These are phyloP conservation scores for Pichia sp. DNA, from an alignment of 1,139 yeast species.

Conservation along the genomic window DNA sequence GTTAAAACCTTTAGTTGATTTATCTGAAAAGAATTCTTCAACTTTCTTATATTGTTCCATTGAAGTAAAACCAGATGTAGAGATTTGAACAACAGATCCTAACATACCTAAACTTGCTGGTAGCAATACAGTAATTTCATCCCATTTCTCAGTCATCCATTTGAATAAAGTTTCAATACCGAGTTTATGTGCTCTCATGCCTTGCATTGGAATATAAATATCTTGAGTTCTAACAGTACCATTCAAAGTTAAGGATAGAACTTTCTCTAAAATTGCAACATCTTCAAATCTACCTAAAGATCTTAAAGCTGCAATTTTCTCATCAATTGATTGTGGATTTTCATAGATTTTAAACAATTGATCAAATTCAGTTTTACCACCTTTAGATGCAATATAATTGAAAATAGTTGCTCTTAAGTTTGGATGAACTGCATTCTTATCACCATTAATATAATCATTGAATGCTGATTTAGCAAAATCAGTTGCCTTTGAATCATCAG, in stretches of 20 bases:
- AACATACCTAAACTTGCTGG: constrained; percentile 83
- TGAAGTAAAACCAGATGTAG: constrained; percentile 61
- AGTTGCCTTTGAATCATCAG: constrained; percentile 50
- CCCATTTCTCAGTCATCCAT: constrained; percentile 81
- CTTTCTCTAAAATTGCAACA: constrained; percentile 49
- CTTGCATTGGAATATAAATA: constrained; percentile 68
- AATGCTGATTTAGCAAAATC: constrained; percentile 52
- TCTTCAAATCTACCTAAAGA: constrained; percentile 67
- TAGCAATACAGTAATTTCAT: constrained; percentile 48
- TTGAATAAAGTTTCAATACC: constrained; percentile 66
- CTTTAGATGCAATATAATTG: constrained; percentile 57
- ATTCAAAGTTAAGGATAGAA: constrained; percentile 55
- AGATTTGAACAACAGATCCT: constrained; percentile 58
- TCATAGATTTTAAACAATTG: constrained; percentile 56
- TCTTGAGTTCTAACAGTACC: constrained; percentile 77
- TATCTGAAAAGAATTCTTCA: constrained; percentile 45
- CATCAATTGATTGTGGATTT: constrained; percentile 62
- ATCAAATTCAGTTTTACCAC: constrained; percentile 53
- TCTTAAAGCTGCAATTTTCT: constrained; percentile 68
- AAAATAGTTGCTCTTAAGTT: constrained; percentile 71
- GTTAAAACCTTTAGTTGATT: constrained; percentile 56
- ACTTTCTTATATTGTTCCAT: constrained; percentile 47
- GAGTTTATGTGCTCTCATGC: constrained; percentile 51
- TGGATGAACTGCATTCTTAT: constrained; percentile 68
- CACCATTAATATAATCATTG: constrained; percentile 51